A percentile compares a stretch with the other conserved stretches of the same genome.
Evolutionary conservation across 1,284 basidiomycete genomes (phyloP).

Genomic region (Malassezia furfur): DNA sequence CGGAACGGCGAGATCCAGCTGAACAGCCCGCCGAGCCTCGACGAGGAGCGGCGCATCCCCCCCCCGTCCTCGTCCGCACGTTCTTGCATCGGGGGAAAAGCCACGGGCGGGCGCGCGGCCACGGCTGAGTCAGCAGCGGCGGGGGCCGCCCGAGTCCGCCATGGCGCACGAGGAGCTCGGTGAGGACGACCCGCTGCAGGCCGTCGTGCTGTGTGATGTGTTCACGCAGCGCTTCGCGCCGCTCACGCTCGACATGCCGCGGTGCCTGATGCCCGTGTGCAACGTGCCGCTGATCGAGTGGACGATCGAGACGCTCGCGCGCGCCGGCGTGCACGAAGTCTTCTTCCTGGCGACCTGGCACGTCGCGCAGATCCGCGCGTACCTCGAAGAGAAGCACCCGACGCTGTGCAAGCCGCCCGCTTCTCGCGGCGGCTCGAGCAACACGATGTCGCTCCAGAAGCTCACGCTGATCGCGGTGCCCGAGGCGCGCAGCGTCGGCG

Average conservation of each 20-base stretch:
- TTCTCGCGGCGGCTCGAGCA: background rate
- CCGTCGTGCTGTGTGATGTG: constrained; percentile 85
- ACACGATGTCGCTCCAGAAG: constrained; percentile 4
- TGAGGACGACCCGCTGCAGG: constrained; percentile 57
- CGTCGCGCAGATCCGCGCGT: constrained; percentile 44
- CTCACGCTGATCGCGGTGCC: constrained; percentile 75
- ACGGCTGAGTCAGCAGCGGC: too few relatives aligned
- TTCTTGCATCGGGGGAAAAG: too few relatives aligned
- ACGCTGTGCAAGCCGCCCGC: background rate
- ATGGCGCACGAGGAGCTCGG: constrained; percentile 30
- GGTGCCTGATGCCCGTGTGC: constrained; percentile 80
- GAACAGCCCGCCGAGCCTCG: constrained; percentile 11
- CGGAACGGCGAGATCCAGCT: constrained; percentile 14
- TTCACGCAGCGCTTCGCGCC: constrained; percentile 88
- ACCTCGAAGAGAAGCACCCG: constrained; percentile 57
- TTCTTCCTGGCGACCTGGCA: constrained; percentile 68
- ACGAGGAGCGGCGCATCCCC: constrained; percentile 13
- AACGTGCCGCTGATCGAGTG: constrained; percentile 86
- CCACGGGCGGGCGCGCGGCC: too few relatives aligned
- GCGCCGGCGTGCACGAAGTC: constrained; percentile 87
- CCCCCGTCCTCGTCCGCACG: too few relatives aligned
- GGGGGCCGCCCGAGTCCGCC: background rate
- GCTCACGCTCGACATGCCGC: constrained; percentile 54
- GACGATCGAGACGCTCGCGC: constrained; percentile 85
- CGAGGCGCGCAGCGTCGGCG: constrained; percentile 80